phyloP scores from a whole-genome alignment of 352 stramenopile species.

The Pythium pyrilobum region DNA sequence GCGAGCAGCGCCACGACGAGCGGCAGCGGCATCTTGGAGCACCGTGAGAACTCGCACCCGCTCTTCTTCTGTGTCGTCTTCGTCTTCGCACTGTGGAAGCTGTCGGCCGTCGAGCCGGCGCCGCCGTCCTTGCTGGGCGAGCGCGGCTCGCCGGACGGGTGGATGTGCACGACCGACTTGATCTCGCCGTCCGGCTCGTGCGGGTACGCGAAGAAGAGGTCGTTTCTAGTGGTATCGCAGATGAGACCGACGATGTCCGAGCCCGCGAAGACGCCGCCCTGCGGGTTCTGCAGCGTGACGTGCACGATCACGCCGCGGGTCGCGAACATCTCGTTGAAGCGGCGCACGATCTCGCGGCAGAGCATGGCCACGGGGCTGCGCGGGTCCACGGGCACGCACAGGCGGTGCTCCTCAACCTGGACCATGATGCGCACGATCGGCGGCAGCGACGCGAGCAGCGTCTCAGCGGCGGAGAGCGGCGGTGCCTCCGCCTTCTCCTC shows the following conservation, averaged over 20 bases:
- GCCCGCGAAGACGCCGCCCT: conserved; percentile 43
- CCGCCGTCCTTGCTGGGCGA: conserved; percentile 1
- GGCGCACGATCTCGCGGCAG: conserved; percentile 46
- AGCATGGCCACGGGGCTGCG: conserved; percentile 37
- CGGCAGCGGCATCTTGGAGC: conserved; percentile 51
- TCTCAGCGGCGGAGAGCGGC: neutral
- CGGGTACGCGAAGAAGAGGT: conserved; percentile 29
- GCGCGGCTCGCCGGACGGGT: neutral
- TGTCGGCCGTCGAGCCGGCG: too few relatives aligned
- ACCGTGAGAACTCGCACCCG: conserved; percentile 17
- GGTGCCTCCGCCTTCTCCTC: neutral
- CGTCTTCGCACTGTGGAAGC: neutral
- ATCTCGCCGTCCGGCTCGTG: conserved; percentile 5
- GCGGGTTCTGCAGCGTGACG: conserved; percentile 50
- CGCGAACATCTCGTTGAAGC: conserved; percentile 57
- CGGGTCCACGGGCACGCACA: conserved; percentile 54
- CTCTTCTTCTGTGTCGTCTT: neutral
- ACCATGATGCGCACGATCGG: conserved; percentile 43
- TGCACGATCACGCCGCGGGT: conserved; percentile 20
- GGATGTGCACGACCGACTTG: conserved; percentile 20
- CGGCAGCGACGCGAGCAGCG: conserved; percentile 26
- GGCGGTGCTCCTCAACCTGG: conserved; percentile 43
- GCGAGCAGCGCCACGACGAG: conserved; percentile 53
- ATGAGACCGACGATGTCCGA: conserved; percentile 43
- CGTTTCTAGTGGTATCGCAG: conserved; percentile 10